Evolutionary conservation across 305 asterid genomes (phyloP).

Genomic region (Coffea humblotiana): DNA sequence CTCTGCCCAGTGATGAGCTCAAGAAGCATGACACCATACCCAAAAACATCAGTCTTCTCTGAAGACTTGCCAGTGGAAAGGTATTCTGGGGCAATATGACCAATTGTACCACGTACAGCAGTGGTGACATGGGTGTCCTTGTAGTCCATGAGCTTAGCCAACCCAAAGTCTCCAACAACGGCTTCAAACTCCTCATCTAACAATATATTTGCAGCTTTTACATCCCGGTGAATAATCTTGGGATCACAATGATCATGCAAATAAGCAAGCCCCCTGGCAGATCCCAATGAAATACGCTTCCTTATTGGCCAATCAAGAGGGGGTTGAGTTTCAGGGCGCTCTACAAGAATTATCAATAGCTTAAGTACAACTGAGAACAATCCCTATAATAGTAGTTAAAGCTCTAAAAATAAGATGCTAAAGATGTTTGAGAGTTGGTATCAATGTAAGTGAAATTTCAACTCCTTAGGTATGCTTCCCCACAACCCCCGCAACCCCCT

Average conservation of each 20-base stretch:
- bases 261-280: conserved; percentile 85
- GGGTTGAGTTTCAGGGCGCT: conserved; percentile 44
- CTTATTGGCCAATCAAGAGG: conserved; percentile 76
- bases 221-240: conserved; percentile 83
- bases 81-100: conserved; percentile 85
- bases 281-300: conserved; percentile 64
- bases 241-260: conserved; percentile 89
- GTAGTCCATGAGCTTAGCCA: conserved; percentile 89
- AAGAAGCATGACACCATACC: conserved; percentile 87
- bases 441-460: not conserved
- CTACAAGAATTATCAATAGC: conserved; percentile 33
- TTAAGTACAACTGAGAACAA: not conserved
- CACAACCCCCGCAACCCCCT: too few species aligned
- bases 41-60: conserved; percentile 86
- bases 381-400: not conserved
- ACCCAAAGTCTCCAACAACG: conserved; percentile 86
- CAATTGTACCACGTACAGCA: conserved; percentile 83
- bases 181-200: conserved; percentile 83
- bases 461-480: too few species aligned
- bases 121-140: conserved; percentile 84
- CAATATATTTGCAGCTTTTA: conserved; percentile 81
- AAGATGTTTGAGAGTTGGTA: not conserved
- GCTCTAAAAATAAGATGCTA: not conserved
- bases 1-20: conserved; percentile 86
- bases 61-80: conserved; percentile 78